Conservation (phyloP, 257 asterid species). For the Galeopsis tetrahit region DNA sequence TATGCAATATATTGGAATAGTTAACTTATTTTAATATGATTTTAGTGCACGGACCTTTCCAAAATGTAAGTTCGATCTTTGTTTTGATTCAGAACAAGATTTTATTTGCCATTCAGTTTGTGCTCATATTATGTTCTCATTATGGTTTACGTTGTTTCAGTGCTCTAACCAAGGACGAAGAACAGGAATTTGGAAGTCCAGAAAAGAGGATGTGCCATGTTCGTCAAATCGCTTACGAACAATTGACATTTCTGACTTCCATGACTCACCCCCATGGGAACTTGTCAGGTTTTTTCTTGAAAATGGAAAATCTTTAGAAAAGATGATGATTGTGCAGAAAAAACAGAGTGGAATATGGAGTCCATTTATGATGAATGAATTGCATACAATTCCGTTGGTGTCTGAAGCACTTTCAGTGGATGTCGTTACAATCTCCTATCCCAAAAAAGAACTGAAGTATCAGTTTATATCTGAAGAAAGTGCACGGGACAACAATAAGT, state of each 20-base stretch:
- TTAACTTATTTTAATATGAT: too few species aligned
- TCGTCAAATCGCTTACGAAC: conserved; percentile 18
- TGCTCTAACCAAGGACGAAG: neutral
- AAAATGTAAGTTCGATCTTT: too few species aligned
- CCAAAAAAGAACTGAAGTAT: too few species aligned
- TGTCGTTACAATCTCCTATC: neutral
- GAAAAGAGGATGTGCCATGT: conserved; percentile 13
- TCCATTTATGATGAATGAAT: neutral
- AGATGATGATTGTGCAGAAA: neutral
- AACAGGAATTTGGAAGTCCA: neutral
- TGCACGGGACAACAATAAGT: too few species aligned
- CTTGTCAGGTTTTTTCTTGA: conserved; percentile 30
- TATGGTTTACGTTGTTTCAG: conserved; percentile 7
- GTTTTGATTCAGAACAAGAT: too few species aligned
- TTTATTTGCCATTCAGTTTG: too few species aligned
- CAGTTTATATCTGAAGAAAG: too few species aligned
- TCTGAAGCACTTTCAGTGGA: conserved; percentile 24
- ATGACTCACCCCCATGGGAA: neutral
- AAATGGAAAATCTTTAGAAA: too few species aligned
- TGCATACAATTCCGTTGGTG: conserved; percentile 19
- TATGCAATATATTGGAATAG: too few species aligned
- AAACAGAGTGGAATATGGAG: neutral
- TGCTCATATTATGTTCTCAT: neutral
- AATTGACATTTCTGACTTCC: conserved; percentile 15
- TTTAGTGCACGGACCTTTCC: too few species aligned